These are phyloP conservation scores for Suillus discolor DNA, from an alignment of 768 basidiomycete genomes.

Conservation along the genomic window DNA sequence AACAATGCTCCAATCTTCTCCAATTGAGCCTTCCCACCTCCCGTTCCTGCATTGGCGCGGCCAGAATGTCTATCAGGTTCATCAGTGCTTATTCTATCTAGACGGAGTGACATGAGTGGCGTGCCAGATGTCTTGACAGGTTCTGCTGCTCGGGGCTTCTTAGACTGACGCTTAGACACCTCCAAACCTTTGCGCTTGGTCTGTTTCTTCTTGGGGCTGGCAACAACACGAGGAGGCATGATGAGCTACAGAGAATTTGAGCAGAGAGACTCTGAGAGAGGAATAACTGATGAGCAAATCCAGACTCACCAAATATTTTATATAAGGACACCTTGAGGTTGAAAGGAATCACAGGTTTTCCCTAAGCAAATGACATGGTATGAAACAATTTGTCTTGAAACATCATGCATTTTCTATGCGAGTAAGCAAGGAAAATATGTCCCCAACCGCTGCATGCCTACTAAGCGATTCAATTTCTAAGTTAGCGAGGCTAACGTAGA, in stretches of 20 bases:
- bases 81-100: no score
- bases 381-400: no score
- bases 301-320: not conserved
- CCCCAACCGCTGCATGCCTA: no score
- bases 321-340: not conserved
- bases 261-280: no score
- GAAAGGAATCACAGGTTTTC: not conserved
- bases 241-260: not conserved
- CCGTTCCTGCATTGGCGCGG: not conserved
- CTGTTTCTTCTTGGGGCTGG: not conserved
- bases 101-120: not conserved
- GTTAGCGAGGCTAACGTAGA: no score
- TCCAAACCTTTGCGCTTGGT: not conserved
- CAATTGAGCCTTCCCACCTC: not conserved
- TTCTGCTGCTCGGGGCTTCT: not conserved
- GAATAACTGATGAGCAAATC: not conserved
- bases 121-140: not conserved
- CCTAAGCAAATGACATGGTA: not conserved
- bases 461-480: no score
- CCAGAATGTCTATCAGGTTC: not conserved
- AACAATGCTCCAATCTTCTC: not conserved
- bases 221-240: not conserved
- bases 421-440: no score
- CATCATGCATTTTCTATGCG: no score
- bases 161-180: not conserved